Percentiles rank a stretch among this genome's conserved stretches.
Evolutionary conservation across 2,329 filamentous ascomycete genomes (phyloP).

Genomic region (Teratosphaeriaceae sp.): DNA sequence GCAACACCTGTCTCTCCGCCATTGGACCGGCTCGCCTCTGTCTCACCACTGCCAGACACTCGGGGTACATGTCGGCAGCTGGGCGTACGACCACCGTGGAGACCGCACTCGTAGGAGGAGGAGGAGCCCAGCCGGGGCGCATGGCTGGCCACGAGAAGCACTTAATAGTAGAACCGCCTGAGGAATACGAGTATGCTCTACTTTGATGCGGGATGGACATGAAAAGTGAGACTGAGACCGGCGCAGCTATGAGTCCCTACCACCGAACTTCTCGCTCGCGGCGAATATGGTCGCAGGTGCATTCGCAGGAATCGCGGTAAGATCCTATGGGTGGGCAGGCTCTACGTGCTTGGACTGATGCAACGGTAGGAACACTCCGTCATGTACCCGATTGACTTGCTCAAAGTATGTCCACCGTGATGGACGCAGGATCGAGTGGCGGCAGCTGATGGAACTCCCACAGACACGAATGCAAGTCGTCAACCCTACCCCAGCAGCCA

Average conservation of each 20-base stretch:
- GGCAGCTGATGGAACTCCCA: slow-evolving; percentile 5
- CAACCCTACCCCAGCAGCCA: slow-evolving; percentile 70
- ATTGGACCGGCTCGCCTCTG: too few relatives aligned
- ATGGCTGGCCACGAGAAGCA: slow-evolving; percentile 28
- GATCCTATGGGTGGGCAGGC: neutral
- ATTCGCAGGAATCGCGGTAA: slow-evolving; percentile 91
- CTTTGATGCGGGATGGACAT: slow-evolving; percentile 4
- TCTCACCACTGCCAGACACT: too few relatives aligned
- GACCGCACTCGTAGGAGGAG: slow-evolving; percentile 7
- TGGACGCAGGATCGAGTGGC: slow-evolving; percentile 9
- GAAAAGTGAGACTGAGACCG: slow-evolving; percentile 9
- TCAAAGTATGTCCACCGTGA: slow-evolving; percentile 63
- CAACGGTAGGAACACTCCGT: slow-evolving; percentile 79
- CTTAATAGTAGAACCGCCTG: slow-evolving; percentile 23
- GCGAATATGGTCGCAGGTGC: slow-evolving; percentile 96
- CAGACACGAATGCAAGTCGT: slow-evolving; percentile 98
- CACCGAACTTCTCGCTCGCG: slow-evolving; percentile 85
- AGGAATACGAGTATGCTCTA: slow-evolving; percentile 31
- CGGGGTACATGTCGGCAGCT: slow-evolving; percentile 11
- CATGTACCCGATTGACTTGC: slow-evolving; percentile 97
- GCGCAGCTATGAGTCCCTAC: slow-evolving; percentile 78
- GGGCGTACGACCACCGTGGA: slow-evolving; percentile 9
- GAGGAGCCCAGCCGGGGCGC: slow-evolving; percentile 14
- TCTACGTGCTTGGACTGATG: slow-evolving; percentile 15
- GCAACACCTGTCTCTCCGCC: too few relatives aligned